Evolutionary conservation across 345 rosid genomes (phyloP), one percentile per base, ranked within the genome.

Genomic region (Clausena lansium): DNA sequence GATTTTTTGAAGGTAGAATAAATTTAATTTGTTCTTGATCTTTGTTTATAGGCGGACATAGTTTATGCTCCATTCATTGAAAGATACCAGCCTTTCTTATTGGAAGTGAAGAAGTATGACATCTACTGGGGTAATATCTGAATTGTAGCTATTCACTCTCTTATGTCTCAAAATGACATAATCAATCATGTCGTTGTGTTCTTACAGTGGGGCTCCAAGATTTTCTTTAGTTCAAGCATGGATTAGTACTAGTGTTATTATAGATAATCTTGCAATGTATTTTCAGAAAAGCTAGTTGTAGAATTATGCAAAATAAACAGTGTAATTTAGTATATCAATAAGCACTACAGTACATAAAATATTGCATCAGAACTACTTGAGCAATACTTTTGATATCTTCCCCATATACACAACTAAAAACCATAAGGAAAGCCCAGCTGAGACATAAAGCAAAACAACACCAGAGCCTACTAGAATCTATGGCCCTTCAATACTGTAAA

Each of bases 381-480:
- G 81, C 80, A 96, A 74, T 68, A 91, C 95, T 85, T 85, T 87
- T 84, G 88, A 82, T 82, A 92, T 94, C 85, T 92, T 94, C 83
- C 89, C 86, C 95, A 90, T 86, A 76, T 96, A 96, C 77, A 96
- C 93, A 68, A 81, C 86, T 76, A 94, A 85, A 67, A 97, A 96
- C 97, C 96, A 92, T 39, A 92, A 73, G 36, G 99, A 92, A 59
- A 96, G 92, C 78, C 97, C 94, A 3, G 98, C 97, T 2, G 98
- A 96, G 77, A 93, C 83, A 84, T 96, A 92, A 59, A 96, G 97
- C 89, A 96, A 88, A 47, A 69, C 82, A 78, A 90, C 89, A 76
- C 99, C 97, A 74, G 90, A 83, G 77, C 88, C 87, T 79, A 88
- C 86, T 63, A 92, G 80, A 47, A 79, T 32, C 68, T 79, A 86